Percentiles rank a stretch among this genome's conserved stretches.
These are phyloP conservation scores for Podospora fimiseda DNA, from an alignment of 495 filamentous ascomycete species.

Conservation along the genomic window DNA sequence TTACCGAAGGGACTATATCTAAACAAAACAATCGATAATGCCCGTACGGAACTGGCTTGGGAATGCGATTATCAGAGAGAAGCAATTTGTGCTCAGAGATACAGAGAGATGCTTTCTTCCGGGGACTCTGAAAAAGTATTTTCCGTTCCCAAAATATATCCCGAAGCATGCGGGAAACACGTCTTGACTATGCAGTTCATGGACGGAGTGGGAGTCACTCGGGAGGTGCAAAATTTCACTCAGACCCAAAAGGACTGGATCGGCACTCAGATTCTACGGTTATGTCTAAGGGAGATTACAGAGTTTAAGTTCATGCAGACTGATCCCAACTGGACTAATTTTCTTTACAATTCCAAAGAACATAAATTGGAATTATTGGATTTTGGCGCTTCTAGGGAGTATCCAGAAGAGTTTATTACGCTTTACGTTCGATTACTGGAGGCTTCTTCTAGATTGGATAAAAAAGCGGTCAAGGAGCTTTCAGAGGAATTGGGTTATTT, in stretches of 20 bases:
- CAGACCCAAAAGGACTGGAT: conserved; percentile 87
- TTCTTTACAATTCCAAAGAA: conserved; percentile 73
- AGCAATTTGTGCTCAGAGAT: conserved; percentile 68
- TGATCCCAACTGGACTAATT: conserved; percentile 99
- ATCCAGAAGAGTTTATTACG: conserved; percentile 67
- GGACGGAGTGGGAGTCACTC: conserved; percentile 81
- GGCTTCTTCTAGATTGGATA: conserved; percentile 68
- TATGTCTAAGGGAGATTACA: conserved; percentile 87
- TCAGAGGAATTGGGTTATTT: conserved; percentile 86
- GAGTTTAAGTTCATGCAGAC: conserved; percentile 99
- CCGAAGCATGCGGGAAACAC: conserved; percentile 74
- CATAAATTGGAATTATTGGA: conserved; percentile 85
- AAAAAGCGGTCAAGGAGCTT: conserved; percentile 52
- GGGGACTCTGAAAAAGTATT: conserved; percentile 63
- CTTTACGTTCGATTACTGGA: conserved; percentile 71
- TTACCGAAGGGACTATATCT: conserved; percentile 89
- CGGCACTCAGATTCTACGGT: conserved; percentile 83
- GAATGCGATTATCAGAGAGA: conserved; percentile 95
- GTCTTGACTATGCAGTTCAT: conserved; percentile 94
- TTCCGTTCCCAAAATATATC: conserved; percentile 67
- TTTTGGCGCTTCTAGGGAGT: conserved; percentile 89
- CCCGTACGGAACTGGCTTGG: conserved; percentile 87
- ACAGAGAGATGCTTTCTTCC: conserved; percentile 62
- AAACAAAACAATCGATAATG: conserved; percentile 95
- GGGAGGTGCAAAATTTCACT: conserved; percentile 55